phyloP scores from a whole-genome alignment of 306 rosid genomes.

The Luffa acutangula region DNA sequence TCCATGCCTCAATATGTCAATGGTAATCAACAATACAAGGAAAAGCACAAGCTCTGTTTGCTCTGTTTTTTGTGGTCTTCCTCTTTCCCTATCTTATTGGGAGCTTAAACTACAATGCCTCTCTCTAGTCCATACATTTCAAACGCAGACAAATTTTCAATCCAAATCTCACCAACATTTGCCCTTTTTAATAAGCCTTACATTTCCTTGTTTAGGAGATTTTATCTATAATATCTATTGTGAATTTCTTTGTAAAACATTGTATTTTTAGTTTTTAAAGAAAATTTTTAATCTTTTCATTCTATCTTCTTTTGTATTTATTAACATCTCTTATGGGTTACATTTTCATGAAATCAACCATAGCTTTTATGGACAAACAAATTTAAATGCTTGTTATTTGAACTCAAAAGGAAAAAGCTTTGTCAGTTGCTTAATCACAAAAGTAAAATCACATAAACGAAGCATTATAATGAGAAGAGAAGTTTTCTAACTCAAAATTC shows the following conservation, averaged over 20 bases:
- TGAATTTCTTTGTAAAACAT: no score
- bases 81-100: conserved; percentile 1
- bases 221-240: background rate
- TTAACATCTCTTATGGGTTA: no score
- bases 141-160: no score
- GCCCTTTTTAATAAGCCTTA: background rate
- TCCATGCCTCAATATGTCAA: background rate
- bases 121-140: background rate
- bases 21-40: background rate
- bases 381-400: background rate
- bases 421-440: no score
- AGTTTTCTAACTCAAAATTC: no score
- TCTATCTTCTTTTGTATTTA: no score
- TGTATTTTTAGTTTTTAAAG: no score
- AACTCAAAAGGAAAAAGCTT: no score
- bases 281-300: no score
- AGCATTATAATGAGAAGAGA: no score
- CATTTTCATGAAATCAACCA: background rate
- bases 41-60: background rate
- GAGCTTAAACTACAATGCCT: background rate
- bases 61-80: background rate
- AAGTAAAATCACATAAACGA: background rate
- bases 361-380: background rate
- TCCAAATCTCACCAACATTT: no score
- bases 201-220: background rate